phyloP scores from a whole-genome alignment of 179 eudicot genomes.

The Silene coronaria region DNA sequence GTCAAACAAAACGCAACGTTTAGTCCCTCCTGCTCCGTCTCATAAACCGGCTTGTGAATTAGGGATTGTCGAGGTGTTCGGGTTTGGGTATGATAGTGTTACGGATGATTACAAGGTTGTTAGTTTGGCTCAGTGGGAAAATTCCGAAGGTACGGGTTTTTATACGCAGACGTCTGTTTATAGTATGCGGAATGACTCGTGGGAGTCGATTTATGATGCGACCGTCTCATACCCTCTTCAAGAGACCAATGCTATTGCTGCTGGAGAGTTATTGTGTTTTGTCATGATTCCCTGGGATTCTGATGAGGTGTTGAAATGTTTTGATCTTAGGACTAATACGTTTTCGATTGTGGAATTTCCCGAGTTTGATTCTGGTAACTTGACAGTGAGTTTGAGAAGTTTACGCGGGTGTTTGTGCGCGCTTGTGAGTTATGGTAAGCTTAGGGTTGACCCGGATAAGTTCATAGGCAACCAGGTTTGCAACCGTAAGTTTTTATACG shows the following conservation, averaged over 20 bases:
- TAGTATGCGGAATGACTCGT: not conserved
- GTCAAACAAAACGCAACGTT: not conserved
- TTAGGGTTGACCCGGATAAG: not conserved
- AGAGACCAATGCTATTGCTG: not conserved
- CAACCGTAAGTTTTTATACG: not conserved
- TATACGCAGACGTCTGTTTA: not conserved
- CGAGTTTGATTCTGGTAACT: not conserved
- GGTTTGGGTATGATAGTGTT: constrained; percentile 6
- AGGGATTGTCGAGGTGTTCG: not conserved
- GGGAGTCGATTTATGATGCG: not conserved
- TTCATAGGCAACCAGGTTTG: not conserved
- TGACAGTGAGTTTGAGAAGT: not conserved
- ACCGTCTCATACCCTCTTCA: not conserved
- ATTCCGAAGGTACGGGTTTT: too few relatives aligned
- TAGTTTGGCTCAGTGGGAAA: not conserved
- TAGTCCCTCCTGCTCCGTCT: not conserved
- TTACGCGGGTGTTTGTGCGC: constrained; percentile 5
- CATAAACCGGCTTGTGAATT: too few relatives aligned
- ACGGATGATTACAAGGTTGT: not conserved
- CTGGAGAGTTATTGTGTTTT: not conserved
- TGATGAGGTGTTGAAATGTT: not conserved
- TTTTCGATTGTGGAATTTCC: not conserved
- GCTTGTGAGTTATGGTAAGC: not conserved
- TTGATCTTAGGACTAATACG: not conserved
- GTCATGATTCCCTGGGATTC: not conserved